These are phyloP conservation scores for Clarireedia hainanense DNA, from an alignment of 2,329 filamentous ascomycete species.

Conservation along the genomic window DNA sequence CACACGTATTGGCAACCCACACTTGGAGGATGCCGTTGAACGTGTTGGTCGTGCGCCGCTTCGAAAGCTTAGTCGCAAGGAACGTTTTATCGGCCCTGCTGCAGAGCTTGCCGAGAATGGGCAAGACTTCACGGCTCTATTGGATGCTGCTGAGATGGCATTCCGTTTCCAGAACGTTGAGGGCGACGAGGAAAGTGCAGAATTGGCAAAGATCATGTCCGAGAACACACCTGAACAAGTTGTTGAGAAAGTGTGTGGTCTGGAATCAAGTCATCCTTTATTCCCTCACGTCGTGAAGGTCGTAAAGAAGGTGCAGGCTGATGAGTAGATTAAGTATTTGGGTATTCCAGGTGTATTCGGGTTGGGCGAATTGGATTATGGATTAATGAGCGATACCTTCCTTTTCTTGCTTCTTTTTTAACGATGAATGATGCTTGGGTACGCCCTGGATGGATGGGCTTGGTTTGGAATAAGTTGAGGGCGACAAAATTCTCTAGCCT, in stretches of 20 bases:
- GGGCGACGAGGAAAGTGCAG: conserved; percentile 79
- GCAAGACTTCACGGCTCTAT: conserved; percentile 62
- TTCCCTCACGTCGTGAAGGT: conserved; percentile 67
- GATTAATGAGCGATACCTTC: conserved; percentile 9
- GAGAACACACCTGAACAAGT: conserved; percentile 65
- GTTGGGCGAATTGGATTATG: conserved; percentile 12
- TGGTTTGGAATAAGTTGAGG: not conserved
- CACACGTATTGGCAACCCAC: conserved; percentile 84
- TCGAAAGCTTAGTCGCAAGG: conserved; percentile 88
- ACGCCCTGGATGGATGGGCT: not conserved
- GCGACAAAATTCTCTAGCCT: not conserved
- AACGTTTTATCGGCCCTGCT: conserved; percentile 91
- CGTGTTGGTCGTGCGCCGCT: conserved; percentile 92
- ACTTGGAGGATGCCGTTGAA: conserved; percentile 86
- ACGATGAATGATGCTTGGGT: not conserved
- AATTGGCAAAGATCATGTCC: conserved; percentile 81
- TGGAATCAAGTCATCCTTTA: conserved; percentile 69
- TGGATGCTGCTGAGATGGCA: conserved; percentile 82
- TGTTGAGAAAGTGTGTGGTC: conserved; percentile 72
- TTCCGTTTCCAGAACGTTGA: conserved; percentile 94
- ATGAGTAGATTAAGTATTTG: conserved; percentile 16
- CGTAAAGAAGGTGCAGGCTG: conserved; percentile 73
- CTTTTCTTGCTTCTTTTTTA: not conserved
- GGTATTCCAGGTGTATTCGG: not conserved
- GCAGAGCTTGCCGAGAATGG: conserved; percentile 79